Evolutionary conservation across 208 protist species (phyloP).

Genomic region (Novymonas esmeraldas): DNA sequence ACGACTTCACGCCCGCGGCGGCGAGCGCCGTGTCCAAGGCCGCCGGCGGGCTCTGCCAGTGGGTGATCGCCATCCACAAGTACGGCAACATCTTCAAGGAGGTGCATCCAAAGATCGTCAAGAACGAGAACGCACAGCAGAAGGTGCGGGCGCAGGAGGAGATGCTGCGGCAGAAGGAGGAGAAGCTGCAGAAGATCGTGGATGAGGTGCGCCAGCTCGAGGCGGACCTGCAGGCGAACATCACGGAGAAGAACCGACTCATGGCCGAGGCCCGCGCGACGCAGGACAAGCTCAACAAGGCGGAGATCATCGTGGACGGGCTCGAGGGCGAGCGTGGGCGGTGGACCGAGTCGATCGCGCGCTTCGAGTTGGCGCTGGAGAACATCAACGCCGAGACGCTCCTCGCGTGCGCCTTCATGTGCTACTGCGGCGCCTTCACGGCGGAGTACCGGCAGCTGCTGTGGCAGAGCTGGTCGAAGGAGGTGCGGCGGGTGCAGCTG

Average conservation of each 20-base stretch:
- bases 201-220: constrained; percentile 94
- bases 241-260: constrained; percentile 94
- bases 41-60: constrained; percentile 96
- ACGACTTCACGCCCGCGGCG: constrained; percentile 92
- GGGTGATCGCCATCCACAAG: constrained; percentile 98
- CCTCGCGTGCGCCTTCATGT: constrained; percentile 96
- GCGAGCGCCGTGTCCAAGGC: constrained; percentile 95
- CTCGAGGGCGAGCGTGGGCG: constrained; percentile 96
- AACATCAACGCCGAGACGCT: constrained; percentile 97
- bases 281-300: constrained; percentile 97
- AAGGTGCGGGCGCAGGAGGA: constrained; percentile 95
- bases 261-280: constrained; percentile 93
- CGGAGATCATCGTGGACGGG: constrained; percentile 96
- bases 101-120: constrained; percentile 97
- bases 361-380: constrained; percentile 88
- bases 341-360: constrained; percentile 95
- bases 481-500: constrained; percentile 86
- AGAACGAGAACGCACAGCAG: constrained; percentile 94
- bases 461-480: constrained; percentile 92
- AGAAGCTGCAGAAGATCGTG: constrained; percentile 92
- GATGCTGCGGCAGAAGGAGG: constrained; percentile 93
- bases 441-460: constrained; percentile 94
- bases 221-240: constrained; percentile 86
- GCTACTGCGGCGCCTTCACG: constrained; percentile 98
- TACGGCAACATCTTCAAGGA: constrained; percentile 97